Evolutionary conservation across 768 basidiomycete species (phyloP).

Genomic region (Kwoniella sp.): DNA sequence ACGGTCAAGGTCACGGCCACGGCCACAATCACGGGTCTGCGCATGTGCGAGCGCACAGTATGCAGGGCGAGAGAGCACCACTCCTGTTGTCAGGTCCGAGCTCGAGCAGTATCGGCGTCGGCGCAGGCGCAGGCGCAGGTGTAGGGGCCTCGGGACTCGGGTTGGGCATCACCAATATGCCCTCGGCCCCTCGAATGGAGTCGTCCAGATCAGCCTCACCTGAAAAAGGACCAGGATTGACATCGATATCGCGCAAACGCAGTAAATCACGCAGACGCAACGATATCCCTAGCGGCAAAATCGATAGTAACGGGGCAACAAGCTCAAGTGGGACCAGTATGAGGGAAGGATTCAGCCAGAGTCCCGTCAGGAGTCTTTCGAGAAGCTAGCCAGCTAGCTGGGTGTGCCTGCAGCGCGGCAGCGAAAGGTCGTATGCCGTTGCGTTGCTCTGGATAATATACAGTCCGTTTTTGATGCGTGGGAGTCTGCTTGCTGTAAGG

Average conservation of each 20-base stretch:
- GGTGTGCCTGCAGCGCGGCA: too few species aligned
- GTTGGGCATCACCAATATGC: background rate
- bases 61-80: background rate
- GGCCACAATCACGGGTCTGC: background rate
- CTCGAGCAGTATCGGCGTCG: background rate
- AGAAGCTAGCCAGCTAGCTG: constrained; percentile 5
- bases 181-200: background rate
- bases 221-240: background rate
- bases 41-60: background rate
- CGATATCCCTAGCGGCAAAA: background rate
- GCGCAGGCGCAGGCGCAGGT: background rate
- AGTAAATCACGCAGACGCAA: background rate
- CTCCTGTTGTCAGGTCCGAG: background rate
- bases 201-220: background rate
- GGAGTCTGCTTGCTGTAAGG: too few species aligned
- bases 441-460: too few species aligned
- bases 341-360: constrained; percentile 2
- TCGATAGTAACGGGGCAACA: background rate
- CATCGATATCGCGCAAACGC: background rate
- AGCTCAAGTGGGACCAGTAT: background rate
- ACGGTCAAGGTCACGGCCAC: background rate
- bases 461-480: too few species aligned
- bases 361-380: background rate
- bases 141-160: background rate
- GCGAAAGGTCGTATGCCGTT: too few species aligned